These are phyloP conservation scores for Cyclanthera cordifolia DNA, from an alignment of 306 rosid genomes.

Conservation along the genomic window DNA sequence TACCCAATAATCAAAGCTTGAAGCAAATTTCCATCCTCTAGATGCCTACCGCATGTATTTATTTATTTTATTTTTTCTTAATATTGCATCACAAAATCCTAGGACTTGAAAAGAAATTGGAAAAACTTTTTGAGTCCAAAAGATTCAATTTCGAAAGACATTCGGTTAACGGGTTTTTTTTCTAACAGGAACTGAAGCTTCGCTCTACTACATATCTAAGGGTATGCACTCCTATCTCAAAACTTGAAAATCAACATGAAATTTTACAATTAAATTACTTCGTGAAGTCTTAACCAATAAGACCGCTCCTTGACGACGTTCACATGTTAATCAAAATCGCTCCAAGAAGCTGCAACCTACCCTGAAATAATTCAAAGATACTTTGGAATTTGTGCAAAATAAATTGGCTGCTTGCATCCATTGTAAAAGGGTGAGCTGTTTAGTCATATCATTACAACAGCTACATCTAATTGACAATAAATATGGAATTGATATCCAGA, in stretches of 20 bases:
- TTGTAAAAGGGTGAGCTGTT: constrained; percentile 1
- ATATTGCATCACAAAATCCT: too few species aligned
- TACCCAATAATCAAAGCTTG: too few species aligned
- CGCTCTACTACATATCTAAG: too few species aligned
- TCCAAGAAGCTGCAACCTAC: neutral
- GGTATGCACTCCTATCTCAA: too few species aligned
- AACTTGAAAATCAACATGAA: too few species aligned
- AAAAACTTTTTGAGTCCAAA: neutral
- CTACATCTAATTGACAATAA: constrained; percentile 8
- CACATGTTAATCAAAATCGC: neutral
- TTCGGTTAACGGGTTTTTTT: neutral
- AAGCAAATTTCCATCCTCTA: too few species aligned
- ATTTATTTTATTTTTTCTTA: too few species aligned
- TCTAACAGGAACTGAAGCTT: too few species aligned
- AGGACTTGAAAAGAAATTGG: neutral
- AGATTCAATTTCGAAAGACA: neutral
- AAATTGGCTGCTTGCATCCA: neutral
- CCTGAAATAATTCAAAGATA: neutral
- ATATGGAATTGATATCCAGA: constrained; percentile 1
- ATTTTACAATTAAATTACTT: too few species aligned
- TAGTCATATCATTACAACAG: constrained; percentile 5
- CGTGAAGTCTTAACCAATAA: too few species aligned
- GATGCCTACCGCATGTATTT: too few species aligned
- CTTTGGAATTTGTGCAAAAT: neutral
- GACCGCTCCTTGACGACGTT: too few species aligned